Percentiles rank a stretch among this genome's conserved stretches.
These are phyloP conservation scores for Melocanna baccifera DNA, from an alignment of 176 grass and related monocot species.

Conservation along the genomic window DNA sequence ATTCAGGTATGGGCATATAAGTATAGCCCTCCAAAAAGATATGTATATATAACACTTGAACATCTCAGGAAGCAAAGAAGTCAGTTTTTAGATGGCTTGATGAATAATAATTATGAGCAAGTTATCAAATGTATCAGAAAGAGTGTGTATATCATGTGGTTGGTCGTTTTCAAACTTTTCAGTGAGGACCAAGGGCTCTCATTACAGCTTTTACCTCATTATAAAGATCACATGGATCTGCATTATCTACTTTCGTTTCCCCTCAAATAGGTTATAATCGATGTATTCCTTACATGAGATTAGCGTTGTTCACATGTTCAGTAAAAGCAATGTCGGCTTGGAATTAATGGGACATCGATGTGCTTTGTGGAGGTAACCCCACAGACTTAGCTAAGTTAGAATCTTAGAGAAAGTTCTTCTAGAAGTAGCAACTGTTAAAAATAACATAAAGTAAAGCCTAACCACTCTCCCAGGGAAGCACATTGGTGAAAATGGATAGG, in stretches of 20 bases:
- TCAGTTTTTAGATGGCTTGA: neutral
- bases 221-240: constrained; percentile 6
- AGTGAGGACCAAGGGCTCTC: neutral
- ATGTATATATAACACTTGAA: neutral
- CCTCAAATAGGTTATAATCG: too few relatives aligned
- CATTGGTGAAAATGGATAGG: too few relatives aligned
- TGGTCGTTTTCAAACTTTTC: neutral
- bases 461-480: too few relatives aligned
- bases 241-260: neutral
- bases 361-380: too few relatives aligned
- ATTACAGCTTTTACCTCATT: constrained; percentile 2
- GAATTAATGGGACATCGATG: too few relatives aligned
- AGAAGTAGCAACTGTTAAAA: too few relatives aligned
- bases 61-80: neutral
- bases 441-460: too few relatives aligned
- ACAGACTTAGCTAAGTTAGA: too few relatives aligned
- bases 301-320: too few relatives aligned
- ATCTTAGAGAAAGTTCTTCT: too few relatives aligned
- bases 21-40: neutral
- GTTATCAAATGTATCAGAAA: neutral
- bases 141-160: neutral
- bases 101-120: neutral
- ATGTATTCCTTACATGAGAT: too few relatives aligned
- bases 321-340: too few relatives aligned
- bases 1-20: neutral